These are phyloP conservation scores for Apiospora kogelbergensis DNA, from an alignment of 2,329 filamentous ascomycete species.

Conservation along the genomic window DNA sequence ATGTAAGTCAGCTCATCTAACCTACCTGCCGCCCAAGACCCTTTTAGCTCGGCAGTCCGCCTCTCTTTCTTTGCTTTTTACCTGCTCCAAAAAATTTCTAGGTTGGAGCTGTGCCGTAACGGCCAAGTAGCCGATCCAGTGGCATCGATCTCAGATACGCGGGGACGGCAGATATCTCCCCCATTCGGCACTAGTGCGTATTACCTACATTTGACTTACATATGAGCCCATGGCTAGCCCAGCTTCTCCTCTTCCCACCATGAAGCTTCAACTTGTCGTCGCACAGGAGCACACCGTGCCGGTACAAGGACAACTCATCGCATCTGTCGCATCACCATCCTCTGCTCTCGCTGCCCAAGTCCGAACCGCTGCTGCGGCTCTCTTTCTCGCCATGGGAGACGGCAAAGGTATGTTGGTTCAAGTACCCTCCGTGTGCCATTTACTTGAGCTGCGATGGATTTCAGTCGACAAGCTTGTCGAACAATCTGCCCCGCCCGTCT, in stretches of 20 bases:
- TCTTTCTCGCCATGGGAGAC: conserved; percentile 15
- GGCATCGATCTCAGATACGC: not conserved
- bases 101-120: not conserved
- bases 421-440: not conserved
- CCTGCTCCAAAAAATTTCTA: not conserved
- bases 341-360: conserved; percentile 9
- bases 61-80: not conserved
- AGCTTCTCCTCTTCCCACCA: not conserved
- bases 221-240: conserved; percentile 9
- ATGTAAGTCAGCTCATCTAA: not conserved
- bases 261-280: not conserved
- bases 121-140: not conserved
- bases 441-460: not conserved
- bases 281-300: not conserved
- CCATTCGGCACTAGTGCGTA: not conserved
- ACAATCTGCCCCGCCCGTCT: not conserved
- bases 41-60: not conserved
- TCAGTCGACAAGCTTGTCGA: not conserved
- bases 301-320: not conserved
- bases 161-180: not conserved
- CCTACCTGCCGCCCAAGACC: not conserved
- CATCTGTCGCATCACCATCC: not conserved
- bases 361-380: conserved; percentile 11
- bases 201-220: not conserved
- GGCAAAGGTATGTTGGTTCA: conserved; percentile 10